Evolutionary conservation across 345 rosid genomes (phyloP), one percentile per base, ranked within the genome.

Genomic region (Atalantia buxifolia): DNA sequence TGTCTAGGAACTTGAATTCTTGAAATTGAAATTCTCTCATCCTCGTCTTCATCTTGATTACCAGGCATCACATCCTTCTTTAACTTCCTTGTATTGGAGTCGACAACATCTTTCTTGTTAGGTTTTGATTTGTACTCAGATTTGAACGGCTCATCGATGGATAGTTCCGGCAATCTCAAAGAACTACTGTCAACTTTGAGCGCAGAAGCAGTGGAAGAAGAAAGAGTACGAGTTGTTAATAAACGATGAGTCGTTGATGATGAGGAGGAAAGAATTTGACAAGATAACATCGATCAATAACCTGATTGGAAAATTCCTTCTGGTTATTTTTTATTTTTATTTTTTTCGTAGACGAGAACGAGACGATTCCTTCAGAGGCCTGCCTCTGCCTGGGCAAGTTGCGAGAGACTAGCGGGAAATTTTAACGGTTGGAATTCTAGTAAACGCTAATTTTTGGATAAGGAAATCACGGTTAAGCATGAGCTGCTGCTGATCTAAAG

Each of bases 1-100:
- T 95, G 91, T 76, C 98, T 89, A 50, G 93, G 85, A 71, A 92
- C 96, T 81, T 77, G 90, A 67, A 95, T 85, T 78, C 84, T 92
- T 3, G 94, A 88, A 84, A 89, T 88, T 59, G 88, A 87, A 33
- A 81, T 83, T 57, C 83, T 79, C 3, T 88, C 85, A 25, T 85
- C 87, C 6, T 80, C 77, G 0, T 85, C 86, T 6, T 74, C 71
- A 1, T 74, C n/a, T 6, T 76, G 81, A 2, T 76, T 84, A 33
- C 59, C 79, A 2, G 79, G 73, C 21, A 28, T 10, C 12, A 6
- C 9, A 66, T 69, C 75, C 83, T 5, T 76, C 82, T 66, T 75
- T 80, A 31, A 75, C 83, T 19, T 77, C 74, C 48, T 69, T 35
- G 30, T 35, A 67, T 3, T 66, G 36, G 65, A 67, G 33, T 24